These are phyloP conservation scores for Phaeoacremonium minimum DNA, from an alignment of 2,329 filamentous ascomycete genomes.

Conservation along the genomic window DNA sequence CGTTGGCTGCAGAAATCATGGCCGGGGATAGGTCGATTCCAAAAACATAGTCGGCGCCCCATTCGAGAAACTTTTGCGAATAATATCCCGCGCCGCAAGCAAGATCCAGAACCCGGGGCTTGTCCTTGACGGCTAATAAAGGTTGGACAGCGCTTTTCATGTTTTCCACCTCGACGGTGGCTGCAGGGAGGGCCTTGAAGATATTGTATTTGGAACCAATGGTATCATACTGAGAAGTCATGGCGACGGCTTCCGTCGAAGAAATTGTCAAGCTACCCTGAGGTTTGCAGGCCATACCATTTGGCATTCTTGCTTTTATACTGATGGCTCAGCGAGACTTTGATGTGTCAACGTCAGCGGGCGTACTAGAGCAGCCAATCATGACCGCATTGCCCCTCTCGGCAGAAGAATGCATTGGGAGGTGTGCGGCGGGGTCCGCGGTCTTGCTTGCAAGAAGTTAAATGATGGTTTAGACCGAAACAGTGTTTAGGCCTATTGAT, in stretches of 20 bases:
- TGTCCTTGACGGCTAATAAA: slow-evolving; percentile 1
- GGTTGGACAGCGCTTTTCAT: slow-evolving; percentile 6
- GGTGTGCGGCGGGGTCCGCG: too few relatives aligned
- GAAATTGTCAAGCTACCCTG: too few relatives aligned
- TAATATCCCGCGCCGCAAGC: slow-evolving; percentile 31
- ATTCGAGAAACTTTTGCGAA: slow-evolving; percentile 22
- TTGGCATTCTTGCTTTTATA: too few relatives aligned
- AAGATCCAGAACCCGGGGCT: slow-evolving; percentile 25
- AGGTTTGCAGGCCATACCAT: too few relatives aligned
- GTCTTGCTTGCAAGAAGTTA: too few relatives aligned
- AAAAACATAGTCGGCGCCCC: slow-evolving; percentile 25
- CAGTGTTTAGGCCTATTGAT: too few relatives aligned
- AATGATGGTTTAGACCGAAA: too few relatives aligned
- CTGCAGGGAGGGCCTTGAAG: slow-evolving; percentile 9
- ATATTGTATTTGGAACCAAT: slow-evolving; percentile 10
- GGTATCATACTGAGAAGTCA: slow-evolving; percentile 11
- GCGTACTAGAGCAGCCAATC: too few relatives aligned
- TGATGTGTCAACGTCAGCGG: too few relatives aligned
- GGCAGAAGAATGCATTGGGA: too few relatives aligned
- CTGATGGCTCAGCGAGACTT: too few relatives aligned
- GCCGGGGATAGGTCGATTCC: slow-evolving; percentile 27
- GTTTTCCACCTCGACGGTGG: slow-evolving; percentile 9
- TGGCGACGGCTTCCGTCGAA: slow-evolving; percentile 1
- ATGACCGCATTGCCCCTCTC: too few relatives aligned
- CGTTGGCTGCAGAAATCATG: slow-evolving; percentile 23